Evolutionary conservation across 2,329 filamentous ascomycete species (phyloP), one percentile per base, ranked within the genome.

Genomic region (Teratosphaeriaceae sp.): DNA sequence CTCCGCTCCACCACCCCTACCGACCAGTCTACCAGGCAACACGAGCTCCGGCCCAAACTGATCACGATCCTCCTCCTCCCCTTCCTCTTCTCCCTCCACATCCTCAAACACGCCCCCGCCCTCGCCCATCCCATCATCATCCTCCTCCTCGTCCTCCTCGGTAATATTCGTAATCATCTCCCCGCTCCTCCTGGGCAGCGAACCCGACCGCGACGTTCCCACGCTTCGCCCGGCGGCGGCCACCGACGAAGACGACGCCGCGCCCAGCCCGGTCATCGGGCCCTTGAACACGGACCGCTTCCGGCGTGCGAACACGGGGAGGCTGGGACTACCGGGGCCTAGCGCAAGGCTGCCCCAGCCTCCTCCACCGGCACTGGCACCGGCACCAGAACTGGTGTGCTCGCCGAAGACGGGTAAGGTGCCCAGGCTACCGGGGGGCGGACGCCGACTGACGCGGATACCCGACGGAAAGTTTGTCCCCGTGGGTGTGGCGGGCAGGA

Each of bases 401-500:
- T 62, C 59, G 2, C 37, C 44, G 18, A 62, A 58, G 5, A 40
- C 49, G 1, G 59, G 57, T 8, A 62, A 41, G 2, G 55, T 46
- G 15, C 60, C 58, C 5, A 64, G 48, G 23, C 47, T 47, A 12
- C 54, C 50, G n/a, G 61, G 62, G 2, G 58, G 55, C 13, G 61
- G 57, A 19, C 57, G 50, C 8, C 61, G 52, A 7, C 51, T 53
- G 11, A 96, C 72, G 2, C 90, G 82, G 46, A 96, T 85, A 52
- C 89, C 94, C 40, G 81, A 85, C 0, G 90, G 89, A 56, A 97
- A 94, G 1, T 78, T 70, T 0, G 27, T 22, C 8, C 15, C 15
- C 11, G 84, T 89, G 0, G 90, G 90, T 0, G 89, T 95, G 0
- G 87, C 86, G 1, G 92, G 90, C 2, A 97, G 78, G n/a, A 97